phyloP scores from a whole-genome alignment of 2,329 filamentous ascomycete genomes.

The Talaromyces verruculosus region DNA sequence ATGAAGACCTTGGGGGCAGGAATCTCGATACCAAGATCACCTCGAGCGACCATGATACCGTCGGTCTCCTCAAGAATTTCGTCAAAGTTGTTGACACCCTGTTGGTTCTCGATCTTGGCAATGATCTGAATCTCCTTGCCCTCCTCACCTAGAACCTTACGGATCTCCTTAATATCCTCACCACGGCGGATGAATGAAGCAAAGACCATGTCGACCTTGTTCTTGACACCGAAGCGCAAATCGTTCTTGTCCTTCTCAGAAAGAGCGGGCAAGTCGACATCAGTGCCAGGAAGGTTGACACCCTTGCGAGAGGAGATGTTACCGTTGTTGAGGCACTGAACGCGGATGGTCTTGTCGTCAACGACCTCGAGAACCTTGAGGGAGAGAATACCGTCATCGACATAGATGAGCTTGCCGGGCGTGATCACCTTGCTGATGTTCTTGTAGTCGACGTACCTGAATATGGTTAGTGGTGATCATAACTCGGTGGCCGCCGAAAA shows the following conservation, averaged over 20 bases:
- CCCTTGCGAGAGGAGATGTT: slow-evolving; percentile 99
- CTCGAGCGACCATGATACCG: slow-evolving; percentile 99
- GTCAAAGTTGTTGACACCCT: slow-evolving; percentile 99
- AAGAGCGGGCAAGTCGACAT: slow-evolving; percentile 94
- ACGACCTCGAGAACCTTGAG: slow-evolving; percentile 88
- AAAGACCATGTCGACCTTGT: slow-evolving; percentile 98
- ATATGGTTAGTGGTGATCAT: not conserved
- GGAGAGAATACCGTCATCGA: slow-evolving; percentile 95
- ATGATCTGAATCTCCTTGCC: slow-evolving; percentile 99
- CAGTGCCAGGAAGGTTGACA: slow-evolving; percentile 97
- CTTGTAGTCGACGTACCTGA: slow-evolving; percentile 96
- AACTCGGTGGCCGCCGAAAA: not conserved
- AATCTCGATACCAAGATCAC: slow-evolving; percentile 97
- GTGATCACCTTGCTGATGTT: slow-evolving; percentile 99
- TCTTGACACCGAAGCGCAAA: slow-evolving; percentile 94
- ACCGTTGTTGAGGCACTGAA: slow-evolving; percentile 90
- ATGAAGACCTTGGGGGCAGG: slow-evolving; percentile 98
- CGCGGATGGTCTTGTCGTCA: slow-evolving; percentile 85
- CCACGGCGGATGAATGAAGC: slow-evolving; percentile 96
- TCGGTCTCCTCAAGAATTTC: slow-evolving; percentile 96
- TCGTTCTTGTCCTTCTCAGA: slow-evolving; percentile 98
- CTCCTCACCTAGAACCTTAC: slow-evolving; percentile 82
- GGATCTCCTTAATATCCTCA: slow-evolving; percentile 90
- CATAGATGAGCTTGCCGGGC: slow-evolving; percentile 89
- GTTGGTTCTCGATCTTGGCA: slow-evolving; percentile 99